Evolutionary conservation across 2,329 filamentous ascomycete species (phyloP), one percentile per base, ranked within the genome.

Genomic region (Mariannaea sp.): DNA sequence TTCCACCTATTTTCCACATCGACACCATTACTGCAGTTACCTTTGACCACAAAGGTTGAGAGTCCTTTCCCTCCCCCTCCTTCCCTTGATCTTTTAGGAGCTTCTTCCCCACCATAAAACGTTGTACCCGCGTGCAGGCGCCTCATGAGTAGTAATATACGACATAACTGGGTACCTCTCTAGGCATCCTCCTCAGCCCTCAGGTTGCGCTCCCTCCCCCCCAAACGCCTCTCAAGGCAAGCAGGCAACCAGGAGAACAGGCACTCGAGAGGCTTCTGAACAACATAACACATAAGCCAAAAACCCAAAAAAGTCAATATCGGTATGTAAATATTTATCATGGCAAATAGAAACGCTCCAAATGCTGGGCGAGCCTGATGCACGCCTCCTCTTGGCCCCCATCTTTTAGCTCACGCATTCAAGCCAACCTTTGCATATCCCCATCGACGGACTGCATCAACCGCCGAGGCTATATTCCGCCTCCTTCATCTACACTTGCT

Each of bases 391-490:
- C 33, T 36, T 49, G 46, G 38, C 22, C n/a, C 22, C n/a, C 29
- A 32, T 53, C 38, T 19, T 22, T 53, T 53, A 49, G 44, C 51
- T 53, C 51, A 53, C 41, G 27, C 39, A 39, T 49, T 22, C 46
- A 36, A 30, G 20, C 26, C n/a, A n/a, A 20, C 41, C 45, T 26
- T 32, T 38, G 27, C 39, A 26, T 32, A 14, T 43, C 48, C 44
- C 20, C 51, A 19, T 44, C 38, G 22, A n/a, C 46, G 22, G 39
- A 20, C 40, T 44, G 32, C 45, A 53, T 53, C 51, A 44, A 33
- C n/a, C 51, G 44, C 51, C 51, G 51, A 48, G 36, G 51, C 44
- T 44, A 49, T 53, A 60, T 57, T 55, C 54, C 60, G 41, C 49
- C 32, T 53, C 47, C 52, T 14, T 42, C 43, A 45, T 58, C 58